Base-by-base conservation (phyloP, 1,284 basidiomycete genomes). In the Tausonia pullulans region DNA sequence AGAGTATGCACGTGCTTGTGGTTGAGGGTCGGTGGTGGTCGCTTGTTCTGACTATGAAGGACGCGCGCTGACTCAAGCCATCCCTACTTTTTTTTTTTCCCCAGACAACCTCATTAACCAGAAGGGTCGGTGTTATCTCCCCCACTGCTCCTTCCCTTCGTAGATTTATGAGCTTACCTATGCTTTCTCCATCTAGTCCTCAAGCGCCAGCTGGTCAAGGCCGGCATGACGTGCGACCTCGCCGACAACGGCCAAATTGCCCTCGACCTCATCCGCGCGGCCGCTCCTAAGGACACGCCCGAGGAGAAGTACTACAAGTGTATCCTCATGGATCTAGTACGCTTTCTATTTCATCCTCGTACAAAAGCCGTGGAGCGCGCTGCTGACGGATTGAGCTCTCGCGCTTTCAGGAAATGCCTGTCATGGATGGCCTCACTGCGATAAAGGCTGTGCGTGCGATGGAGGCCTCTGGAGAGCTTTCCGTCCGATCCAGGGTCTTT, bases 91-190 rank as follows among this genome's bases (percentile, higher is more conserved):
- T 27, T 27, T 27, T 27, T 27, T 27, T 27, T 27, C 27, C 27
- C 72, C 76, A 66, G 78, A 79, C 64, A 78, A 79, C 64, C 61
- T 74, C 58, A 77, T 79, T 69, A 77, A 77, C 62, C 76, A 76
- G 65, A 75, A 74, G 52, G 73, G 3, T 62, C 71, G 53, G 63
- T 69, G 44, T 50, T 27, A 27, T 46, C 39, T 13, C 41, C 13
- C n/a, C n/a, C 27, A 57, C 16, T 52, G 40, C 13, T 44, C 63
- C 3, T 14, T 49, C 3, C 16, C 65, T 44, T 64, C 69, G 69
- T 16, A 70, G 70, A 27, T 27, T 27, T 27, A 27, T 27, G 27
- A 11, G 14, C 58, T 71, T 46, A 72, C 70, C 9, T 72, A 69
- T 56, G 69, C 71, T 45, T 70, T 70, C 70, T 56, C 64, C 69